phyloP scores from a whole-genome alignment of 148 eudicot genomes.

The Camellia japonica region DNA sequence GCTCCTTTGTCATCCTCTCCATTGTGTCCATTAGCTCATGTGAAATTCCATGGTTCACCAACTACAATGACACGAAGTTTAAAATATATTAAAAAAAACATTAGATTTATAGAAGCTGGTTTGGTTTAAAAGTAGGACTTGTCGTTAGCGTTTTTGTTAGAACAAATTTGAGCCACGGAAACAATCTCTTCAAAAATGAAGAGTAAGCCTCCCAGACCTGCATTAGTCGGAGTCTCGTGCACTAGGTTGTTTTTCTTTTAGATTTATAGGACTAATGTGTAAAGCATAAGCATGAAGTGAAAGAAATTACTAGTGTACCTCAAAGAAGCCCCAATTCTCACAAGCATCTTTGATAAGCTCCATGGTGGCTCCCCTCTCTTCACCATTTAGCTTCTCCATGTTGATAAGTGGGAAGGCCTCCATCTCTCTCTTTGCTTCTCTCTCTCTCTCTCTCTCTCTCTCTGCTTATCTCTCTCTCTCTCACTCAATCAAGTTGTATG shows the following conservation, averaged over 20 bases:
- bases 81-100: background rate
- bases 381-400: constrained; percentile 23
- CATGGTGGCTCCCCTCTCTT: constrained; percentile 21
- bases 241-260: background rate
- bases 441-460: too few relatives aligned
- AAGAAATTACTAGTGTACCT: background rate
- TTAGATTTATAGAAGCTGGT: too few relatives aligned
- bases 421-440: background rate
- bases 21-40: constrained; percentile 50
- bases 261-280: background rate
- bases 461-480: too few relatives aligned
- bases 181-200: too few relatives aligned
- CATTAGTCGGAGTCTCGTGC: too few relatives aligned
- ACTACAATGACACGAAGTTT: constrained; percentile 17
- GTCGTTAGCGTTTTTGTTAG: too few relatives aligned
- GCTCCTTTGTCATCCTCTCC: constrained; percentile 51
- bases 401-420: constrained; percentile 18
- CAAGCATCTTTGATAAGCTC: constrained; percentile 9
- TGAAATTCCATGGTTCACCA: constrained; percentile 64
- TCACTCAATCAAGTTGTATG: background rate
- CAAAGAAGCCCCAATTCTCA: constrained; percentile 1
- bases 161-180: too few relatives aligned
- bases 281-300: background rate
- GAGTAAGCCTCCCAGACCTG: too few relatives aligned
- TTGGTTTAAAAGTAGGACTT: too few relatives aligned